These are phyloP conservation scores for Fusarium sp. DNA, from an alignment of 2,329 filamentous ascomycete species.

Conservation along the genomic window DNA sequence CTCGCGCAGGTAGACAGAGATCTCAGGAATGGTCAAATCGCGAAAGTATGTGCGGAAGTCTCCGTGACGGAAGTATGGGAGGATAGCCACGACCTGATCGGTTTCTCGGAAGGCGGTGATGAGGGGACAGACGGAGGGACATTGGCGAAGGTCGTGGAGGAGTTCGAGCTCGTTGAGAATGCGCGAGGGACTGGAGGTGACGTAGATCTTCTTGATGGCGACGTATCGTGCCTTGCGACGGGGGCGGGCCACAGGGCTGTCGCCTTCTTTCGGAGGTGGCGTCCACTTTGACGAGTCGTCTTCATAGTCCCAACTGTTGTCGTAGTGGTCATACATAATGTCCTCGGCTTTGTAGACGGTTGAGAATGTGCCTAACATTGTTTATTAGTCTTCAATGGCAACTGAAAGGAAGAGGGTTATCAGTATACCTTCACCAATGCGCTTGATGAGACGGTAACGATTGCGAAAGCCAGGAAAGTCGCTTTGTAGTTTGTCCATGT, in stretches of 20 bases:
- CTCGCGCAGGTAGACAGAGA: slow-evolving; percentile 89
- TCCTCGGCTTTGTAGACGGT: slow-evolving; percentile 99
- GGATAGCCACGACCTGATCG: slow-evolving; percentile 94
- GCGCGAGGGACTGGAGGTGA: slow-evolving; percentile 92
- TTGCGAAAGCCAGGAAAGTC: slow-evolving; percentile 88
- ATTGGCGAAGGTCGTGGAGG: slow-evolving; percentile 87
- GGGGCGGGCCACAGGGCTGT: slow-evolving; percentile 53
- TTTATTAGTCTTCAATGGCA: slow-evolving; percentile 22
- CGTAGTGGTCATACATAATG: slow-evolving; percentile 83
- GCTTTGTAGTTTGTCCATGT: slow-evolving; percentile 88
- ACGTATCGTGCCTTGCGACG: slow-evolving; percentile 77
- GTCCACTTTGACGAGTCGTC: slow-evolving; percentile 77
- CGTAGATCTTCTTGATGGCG: slow-evolving; percentile 99
- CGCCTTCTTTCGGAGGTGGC: slow-evolving; percentile 73
- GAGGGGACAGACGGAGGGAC: slow-evolving; percentile 89
- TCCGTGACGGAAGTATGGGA: slow-evolving; percentile 95
- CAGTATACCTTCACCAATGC: slow-evolving; percentile 89
- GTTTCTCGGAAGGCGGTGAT: slow-evolving; percentile 97
- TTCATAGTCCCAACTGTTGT: slow-evolving; percentile 89
- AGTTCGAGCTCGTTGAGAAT: slow-evolving; percentile 98
- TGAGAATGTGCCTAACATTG: slow-evolving; percentile 89
- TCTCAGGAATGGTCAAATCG: slow-evolving; percentile 87
- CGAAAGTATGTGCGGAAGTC: slow-evolving; percentile 97
- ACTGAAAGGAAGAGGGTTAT: neutral
- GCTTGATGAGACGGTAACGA: slow-evolving; percentile 91